A percentile compares a stretch with the other conserved stretches of the same genome.
Conservation (phyloP, 306 rosid species). For the Quercus agrifolia region DNA sequence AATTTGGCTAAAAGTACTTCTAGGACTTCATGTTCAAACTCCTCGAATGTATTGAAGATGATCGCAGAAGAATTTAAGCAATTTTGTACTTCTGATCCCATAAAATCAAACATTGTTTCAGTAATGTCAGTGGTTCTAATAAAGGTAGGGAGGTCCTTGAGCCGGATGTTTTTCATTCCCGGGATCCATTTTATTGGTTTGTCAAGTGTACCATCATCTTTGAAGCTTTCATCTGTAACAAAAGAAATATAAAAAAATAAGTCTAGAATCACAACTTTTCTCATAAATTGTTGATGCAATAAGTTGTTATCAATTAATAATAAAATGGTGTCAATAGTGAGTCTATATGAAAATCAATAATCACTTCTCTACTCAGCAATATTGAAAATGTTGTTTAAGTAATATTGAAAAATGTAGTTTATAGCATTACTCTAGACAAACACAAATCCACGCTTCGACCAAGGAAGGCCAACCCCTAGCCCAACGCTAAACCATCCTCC, state of each 20-base stretch:
- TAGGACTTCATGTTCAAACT: slow-evolving; percentile 27
- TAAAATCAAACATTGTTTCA: slow-evolving; percentile 26
- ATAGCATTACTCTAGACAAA: too few species aligned
- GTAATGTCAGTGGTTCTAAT: slow-evolving; percentile 10
- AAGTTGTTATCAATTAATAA: background rate
- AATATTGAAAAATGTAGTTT: too few species aligned
- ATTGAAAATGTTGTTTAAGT: too few species aligned
- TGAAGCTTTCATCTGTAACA: slow-evolving; percentile 20
- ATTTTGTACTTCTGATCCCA: slow-evolving; percentile 18
- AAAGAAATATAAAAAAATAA: background rate
- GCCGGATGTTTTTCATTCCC: slow-evolving; percentile 24
- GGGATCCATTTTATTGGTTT: slow-evolving; percentile 23
- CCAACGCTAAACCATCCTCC: too few species aligned
- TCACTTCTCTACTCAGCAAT: too few species aligned
- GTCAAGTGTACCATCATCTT: slow-evolving; percentile 23
- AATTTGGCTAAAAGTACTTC: slow-evolving; percentile 17
- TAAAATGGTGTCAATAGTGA: too few species aligned
- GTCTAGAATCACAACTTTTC: too few species aligned
- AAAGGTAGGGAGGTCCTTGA: slow-evolving; percentile 34
- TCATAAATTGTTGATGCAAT: too few species aligned
- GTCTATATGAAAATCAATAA: too few species aligned
- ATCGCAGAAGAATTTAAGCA: slow-evolving; percentile 25
- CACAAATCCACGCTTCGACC: too few species aligned
- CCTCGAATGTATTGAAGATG: slow-evolving; percentile 30
- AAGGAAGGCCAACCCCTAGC: too few species aligned